Conservation (phyloP, 2,329 filamentous ascomycete genomes). For the Calonectria pseudoturangicola region DNA sequence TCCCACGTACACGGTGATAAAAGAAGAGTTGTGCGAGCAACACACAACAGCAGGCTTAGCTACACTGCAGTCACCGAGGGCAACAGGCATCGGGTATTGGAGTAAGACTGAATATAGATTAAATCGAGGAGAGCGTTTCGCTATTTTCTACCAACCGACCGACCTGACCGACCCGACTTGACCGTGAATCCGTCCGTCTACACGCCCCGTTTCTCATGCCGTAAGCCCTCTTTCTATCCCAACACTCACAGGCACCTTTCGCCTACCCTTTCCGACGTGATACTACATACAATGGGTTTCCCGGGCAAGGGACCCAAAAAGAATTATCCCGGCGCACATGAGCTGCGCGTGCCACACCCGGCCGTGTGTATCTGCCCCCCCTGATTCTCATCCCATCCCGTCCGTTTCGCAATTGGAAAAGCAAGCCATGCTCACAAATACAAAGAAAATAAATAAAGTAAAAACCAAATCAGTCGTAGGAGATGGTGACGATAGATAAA, state of each 20-base stretch:
- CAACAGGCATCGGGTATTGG: background rate
- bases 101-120: background rate
- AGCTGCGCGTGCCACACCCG: constrained; percentile 16
- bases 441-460: constrained; percentile 39
- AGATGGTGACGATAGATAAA: background rate
- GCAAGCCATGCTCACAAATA: constrained; percentile 48
- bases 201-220: constrained; percentile 35
- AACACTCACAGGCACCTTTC: constrained; percentile 32
- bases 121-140: constrained; percentile 44
- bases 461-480: constrained; percentile 34
- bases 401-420: constrained; percentile 31
- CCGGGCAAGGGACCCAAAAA: constrained; percentile 48
- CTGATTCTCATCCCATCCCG: constrained; percentile 36
- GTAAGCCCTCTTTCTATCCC: constrained; percentile 38
- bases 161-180: constrained; percentile 27
- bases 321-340: constrained; percentile 33
- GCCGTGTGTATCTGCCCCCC: constrained; percentile 14
- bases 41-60: constrained; percentile 11
- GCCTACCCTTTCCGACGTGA: constrained; percentile 49
- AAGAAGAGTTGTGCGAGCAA: constrained; percentile 6
- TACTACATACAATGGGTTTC: constrained; percentile 52
- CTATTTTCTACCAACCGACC: constrained; percentile 41
- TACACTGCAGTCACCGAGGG: constrained; percentile 12
- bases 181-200: constrained; percentile 35
- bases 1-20: constrained; percentile 2